Evolutionary conservation across 352 stramenopile species (phyloP).

Genomic region (Globisporangium orthogonon): DNA sequence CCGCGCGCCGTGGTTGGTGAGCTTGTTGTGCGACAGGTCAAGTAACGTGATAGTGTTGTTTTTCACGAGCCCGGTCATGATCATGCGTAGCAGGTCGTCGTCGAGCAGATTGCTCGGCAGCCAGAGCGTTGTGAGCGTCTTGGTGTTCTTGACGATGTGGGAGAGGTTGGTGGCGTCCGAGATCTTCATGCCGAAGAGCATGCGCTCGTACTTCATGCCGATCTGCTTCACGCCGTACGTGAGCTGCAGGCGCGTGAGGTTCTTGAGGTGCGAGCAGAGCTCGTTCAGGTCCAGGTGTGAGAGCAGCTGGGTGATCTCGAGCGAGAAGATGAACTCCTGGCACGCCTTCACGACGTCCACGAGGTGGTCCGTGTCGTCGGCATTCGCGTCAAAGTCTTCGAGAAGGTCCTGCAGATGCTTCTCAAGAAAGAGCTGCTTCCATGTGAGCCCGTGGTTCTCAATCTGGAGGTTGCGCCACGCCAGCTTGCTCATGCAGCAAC

Average conservation of each 20-base stretch:
- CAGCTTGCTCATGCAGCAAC: conserved; percentile 72
- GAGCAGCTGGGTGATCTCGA: conserved; percentile 84
- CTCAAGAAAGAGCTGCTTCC: conserved; percentile 92
- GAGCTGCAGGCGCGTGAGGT: conserved; percentile 83
- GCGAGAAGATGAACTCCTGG: conserved; percentile 88
- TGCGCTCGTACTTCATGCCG: conserved; percentile 93
- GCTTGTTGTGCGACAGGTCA: conserved; percentile 94
- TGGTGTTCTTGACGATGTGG: conserved; percentile 78
- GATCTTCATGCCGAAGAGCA: conserved; percentile 95
- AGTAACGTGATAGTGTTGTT: conserved; percentile 91
- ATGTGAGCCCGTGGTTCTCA: conserved; percentile 86
- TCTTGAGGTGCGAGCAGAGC: conserved; percentile 78
- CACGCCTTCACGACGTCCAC: conserved; percentile 68
- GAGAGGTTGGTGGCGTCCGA: conserved; percentile 88
- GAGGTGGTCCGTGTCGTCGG: conserved; percentile 50
- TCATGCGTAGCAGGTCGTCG: conserved; percentile 90
- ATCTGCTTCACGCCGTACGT: conserved; percentile 88
- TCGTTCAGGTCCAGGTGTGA: conserved; percentile 88
- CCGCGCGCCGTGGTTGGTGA: conserved; percentile 89
- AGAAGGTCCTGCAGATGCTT: conserved; percentile 69
- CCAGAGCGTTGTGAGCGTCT: conserved; percentile 85
- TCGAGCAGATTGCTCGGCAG: conserved; percentile 89
- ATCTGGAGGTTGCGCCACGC: conserved; percentile 90
- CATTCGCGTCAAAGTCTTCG: conserved; percentile 62
- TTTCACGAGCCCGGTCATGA: conserved; percentile 91